These are phyloP conservation scores for Craterostigma plantagineum DNA, from an alignment of 257 asterid species.

Conservation along the genomic window DNA sequence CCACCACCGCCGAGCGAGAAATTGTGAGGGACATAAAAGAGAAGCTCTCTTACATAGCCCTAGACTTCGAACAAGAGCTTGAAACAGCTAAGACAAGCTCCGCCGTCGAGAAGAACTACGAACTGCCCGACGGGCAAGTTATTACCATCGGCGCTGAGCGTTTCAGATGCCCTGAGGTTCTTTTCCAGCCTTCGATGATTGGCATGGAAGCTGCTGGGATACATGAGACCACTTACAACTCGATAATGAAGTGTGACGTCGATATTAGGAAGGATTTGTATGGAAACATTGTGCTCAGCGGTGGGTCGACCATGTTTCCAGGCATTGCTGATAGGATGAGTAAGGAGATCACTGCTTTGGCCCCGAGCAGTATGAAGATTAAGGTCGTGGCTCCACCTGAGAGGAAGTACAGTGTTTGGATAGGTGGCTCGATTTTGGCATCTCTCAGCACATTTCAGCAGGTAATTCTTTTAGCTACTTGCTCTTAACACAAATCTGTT, in stretches of 20 bases:
- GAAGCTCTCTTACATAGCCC: slow-evolving; percentile 27
- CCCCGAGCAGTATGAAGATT: background rate
- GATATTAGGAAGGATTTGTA: slow-evolving; percentile 32
- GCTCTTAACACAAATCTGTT: background rate
- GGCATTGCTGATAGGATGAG: slow-evolving; percentile 29
- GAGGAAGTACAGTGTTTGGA: slow-evolving; percentile 22
- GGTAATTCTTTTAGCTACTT: slow-evolving; percentile 4
- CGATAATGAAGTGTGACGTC: slow-evolving; percentile 32
- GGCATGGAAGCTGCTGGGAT: slow-evolving; percentile 40
- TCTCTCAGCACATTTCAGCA: slow-evolving; percentile 24
- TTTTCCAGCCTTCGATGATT: slow-evolving; percentile 32
- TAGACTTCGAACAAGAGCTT: slow-evolving; percentile 25
- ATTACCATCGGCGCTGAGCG: slow-evolving; percentile 30
- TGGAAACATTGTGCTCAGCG: slow-evolving; percentile 5
- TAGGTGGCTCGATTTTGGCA: slow-evolving; percentile 22
- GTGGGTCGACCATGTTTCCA: slow-evolving; percentile 30
- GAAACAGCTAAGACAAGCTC: slow-evolving; percentile 20
- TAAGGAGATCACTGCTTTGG: slow-evolving; percentile 20
- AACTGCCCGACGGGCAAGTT: slow-evolving; percentile 29
- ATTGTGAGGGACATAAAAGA: slow-evolving; percentile 34
- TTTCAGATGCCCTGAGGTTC: slow-evolving; percentile 32
- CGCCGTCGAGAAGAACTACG: slow-evolving; percentile 26
- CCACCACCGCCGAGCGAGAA: slow-evolving; percentile 30
- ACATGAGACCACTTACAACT: slow-evolving; percentile 28
- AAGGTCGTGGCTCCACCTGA: slow-evolving; percentile 9